Evolutionary conservation across 768 basidiomycete genomes (phyloP).

Genomic region (Paxillus rubicundulus): DNA sequence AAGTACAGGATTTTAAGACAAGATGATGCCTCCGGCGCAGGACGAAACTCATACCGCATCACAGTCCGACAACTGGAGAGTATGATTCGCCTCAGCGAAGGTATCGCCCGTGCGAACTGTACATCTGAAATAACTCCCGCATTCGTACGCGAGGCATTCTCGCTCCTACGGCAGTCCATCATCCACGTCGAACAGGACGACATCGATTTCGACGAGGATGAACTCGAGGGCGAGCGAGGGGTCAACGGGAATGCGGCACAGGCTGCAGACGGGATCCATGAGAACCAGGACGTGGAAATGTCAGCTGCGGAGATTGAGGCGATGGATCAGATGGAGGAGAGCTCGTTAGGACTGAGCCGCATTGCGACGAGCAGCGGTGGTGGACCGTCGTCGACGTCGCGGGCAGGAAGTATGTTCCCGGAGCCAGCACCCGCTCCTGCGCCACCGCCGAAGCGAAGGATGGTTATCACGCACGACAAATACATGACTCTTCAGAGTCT

Average conservation of each 20-base stretch:
- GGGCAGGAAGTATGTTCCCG: slow-evolving; percentile 25
- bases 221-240: slow-evolving; percentile 56
- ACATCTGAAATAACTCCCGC: slow-evolving; percentile 93
- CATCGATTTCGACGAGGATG: slow-evolving; percentile 95
- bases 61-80: slow-evolving; percentile 97
- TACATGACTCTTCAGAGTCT: slow-evolving; percentile 89
- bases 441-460: slow-evolving; percentile 62
- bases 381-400: slow-evolving; percentile 33
- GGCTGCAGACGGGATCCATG: slow-evolving; percentile 40
- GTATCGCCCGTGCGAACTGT: slow-evolving; percentile 96
- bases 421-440: slow-evolving; percentile 34
- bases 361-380: slow-evolving; percentile 35
- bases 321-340: slow-evolving; percentile 48
- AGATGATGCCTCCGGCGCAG: slow-evolving; percentile 86
- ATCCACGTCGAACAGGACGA: slow-evolving; percentile 99
- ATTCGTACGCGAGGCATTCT: slow-evolving; percentile 95
- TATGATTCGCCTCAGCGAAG: slow-evolving; percentile 97
- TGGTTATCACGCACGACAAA: slow-evolving; percentile 95
- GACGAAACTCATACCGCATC: slow-evolving; percentile 92
- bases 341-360: slow-evolving; percentile 40
- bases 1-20: slow-evolving; percentile 91
- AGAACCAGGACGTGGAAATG: slow-evolving; percentile 64
- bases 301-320: slow-evolving; percentile 58
- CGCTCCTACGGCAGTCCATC: slow-evolving; percentile 91
- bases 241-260: slow-evolving; percentile 34